Percentiles rank a stretch among this genome's conserved stretches.
Conservation (phyloP, 2,329 filamentous ascomycete species). For the Talaromyces sp. region DNA sequence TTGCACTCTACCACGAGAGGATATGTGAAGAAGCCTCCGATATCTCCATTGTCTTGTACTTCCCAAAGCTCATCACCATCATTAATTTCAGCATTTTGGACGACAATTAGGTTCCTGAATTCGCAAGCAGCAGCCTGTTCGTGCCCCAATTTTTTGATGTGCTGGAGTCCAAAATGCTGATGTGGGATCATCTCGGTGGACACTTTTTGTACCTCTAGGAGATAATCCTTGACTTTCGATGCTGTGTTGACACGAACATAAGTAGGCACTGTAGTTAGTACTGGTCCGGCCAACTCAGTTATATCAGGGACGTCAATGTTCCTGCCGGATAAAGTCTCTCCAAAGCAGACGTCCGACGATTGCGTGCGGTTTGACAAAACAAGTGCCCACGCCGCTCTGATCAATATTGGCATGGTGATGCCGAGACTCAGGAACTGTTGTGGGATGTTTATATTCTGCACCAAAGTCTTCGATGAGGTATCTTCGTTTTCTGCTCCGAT, state of each 20-base stretch:
- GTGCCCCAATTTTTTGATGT: conserved; percentile 53
- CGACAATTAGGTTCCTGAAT: conserved; percentile 48
- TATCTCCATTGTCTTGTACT: conserved; percentile 49
- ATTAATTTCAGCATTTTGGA: conserved; percentile 32
- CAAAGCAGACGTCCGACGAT: conserved; percentile 49
- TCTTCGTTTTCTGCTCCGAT: conserved; percentile 24
- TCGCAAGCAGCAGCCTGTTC: conserved; percentile 45
- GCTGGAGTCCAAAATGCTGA: conserved; percentile 59
- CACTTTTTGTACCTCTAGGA: conserved; percentile 56
- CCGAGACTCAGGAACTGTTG: conserved; percentile 22
- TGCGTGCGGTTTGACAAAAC: conserved; percentile 18
- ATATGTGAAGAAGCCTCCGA: conserved; percentile 57
- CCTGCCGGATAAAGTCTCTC: conserved; percentile 53
- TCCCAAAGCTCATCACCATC: conserved; percentile 29
- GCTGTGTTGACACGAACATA: conserved; percentile 39
- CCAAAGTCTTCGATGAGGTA: conserved; percentile 19
- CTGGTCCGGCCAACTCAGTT: conserved; percentile 36
- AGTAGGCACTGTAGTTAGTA: conserved; percentile 24
- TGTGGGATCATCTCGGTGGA: conserved; percentile 59
- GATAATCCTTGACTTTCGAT: conserved; percentile 46
- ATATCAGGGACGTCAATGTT: conserved; percentile 51
- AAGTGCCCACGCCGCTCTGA: conserved; percentile 42
- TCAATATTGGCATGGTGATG: conserved; percentile 47
- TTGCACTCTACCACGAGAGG: conserved; percentile 65
- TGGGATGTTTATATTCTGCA: conserved; percentile 24